Evolutionary conservation across 306 rosid genomes (phyloP), one percentile per base, ranked within the genome.

Genomic region (Ormosia emarginata): DNA sequence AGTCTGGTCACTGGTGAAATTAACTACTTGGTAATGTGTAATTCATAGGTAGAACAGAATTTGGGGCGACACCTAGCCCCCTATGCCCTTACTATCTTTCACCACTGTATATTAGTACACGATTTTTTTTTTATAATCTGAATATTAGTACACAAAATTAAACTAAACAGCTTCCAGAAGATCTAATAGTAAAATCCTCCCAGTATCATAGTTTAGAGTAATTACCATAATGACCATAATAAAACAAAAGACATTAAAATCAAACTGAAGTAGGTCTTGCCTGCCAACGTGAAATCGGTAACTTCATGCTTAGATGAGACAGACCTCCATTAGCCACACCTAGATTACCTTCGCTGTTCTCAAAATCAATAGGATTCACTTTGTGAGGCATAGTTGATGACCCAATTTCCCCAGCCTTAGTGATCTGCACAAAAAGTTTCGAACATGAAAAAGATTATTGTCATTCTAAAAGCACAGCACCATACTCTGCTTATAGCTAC

Each of bases 341-440:
- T 71, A 94, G 91, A 86, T 92, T 94, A 73, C 98, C 98, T 90
- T 92, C 97, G 53, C 98, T 92, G 67, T 91, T 94, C 81, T 94
- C 98, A 87, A 92, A 94, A 89, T 94, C 98, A 86, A 94, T 94
- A 8, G 98, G 98, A 83, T 94, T 94, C 39, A 94, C 98, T 85
- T 92, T 92, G 89, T 94, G 98, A 82, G 97, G 97, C 98, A 94
- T 94, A 5, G 98, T 94, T 83, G 97, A 92, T 8, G 95, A 92
- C 53, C 97, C 95, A 80, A 92, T 92, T 84, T 92, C 97, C 71
- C 97, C 97, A 47, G 95, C 93, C 84, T 80, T 89, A 5, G 90
- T 89, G 67, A 37, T 86, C 92, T 89, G 78, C 39, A 68, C 36
- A 41, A 62, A 44, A 76, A 1, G 30, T 59, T 66, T 41, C 1